Conservation (phyloP, 352 stramenopile species). For the Globisporangium paroecandrum region DNA sequence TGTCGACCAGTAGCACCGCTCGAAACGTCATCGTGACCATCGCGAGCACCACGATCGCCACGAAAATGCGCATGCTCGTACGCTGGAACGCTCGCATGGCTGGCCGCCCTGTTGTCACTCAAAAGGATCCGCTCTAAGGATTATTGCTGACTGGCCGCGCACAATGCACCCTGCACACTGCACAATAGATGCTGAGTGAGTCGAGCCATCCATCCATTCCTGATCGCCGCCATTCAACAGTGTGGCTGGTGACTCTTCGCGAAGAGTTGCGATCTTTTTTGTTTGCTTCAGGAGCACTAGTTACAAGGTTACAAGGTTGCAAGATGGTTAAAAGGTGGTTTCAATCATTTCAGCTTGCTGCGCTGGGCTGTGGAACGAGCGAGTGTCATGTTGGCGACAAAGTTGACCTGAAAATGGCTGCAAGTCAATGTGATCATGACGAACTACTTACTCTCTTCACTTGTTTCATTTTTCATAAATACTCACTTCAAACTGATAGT, state of each 20-base stretch:
- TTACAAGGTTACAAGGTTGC: too few relatives aligned
- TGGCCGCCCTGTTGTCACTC: neutral
- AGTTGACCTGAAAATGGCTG: too few relatives aligned
- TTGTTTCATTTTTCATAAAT: too few relatives aligned
- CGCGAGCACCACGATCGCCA: neutral
- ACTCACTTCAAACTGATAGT: too few relatives aligned
- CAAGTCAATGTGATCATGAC: too few relatives aligned
- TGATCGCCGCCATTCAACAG: neutral
- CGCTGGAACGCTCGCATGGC: neutral
- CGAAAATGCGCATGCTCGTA: neutral
- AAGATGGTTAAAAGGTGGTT: too few relatives aligned
- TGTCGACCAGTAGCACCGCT: neutral
- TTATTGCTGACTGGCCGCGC: neutral
- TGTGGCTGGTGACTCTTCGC: neutral
- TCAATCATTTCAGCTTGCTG: too few relatives aligned
- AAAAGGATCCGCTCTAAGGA: neutral
- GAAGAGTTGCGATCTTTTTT: neutral
- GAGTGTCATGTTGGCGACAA: too few relatives aligned
- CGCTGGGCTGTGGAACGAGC: too few relatives aligned
- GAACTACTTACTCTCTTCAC: too few relatives aligned
- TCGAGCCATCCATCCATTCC: too few relatives aligned
- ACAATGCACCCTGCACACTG: neutral
- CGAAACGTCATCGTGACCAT: neutral
- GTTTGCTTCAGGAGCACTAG: neutral
- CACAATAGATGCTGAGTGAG: too few relatives aligned